Conservation (phyloP, 2,329 filamentous ascomycete genomes). For the Kalmusia sp. region DNA sequence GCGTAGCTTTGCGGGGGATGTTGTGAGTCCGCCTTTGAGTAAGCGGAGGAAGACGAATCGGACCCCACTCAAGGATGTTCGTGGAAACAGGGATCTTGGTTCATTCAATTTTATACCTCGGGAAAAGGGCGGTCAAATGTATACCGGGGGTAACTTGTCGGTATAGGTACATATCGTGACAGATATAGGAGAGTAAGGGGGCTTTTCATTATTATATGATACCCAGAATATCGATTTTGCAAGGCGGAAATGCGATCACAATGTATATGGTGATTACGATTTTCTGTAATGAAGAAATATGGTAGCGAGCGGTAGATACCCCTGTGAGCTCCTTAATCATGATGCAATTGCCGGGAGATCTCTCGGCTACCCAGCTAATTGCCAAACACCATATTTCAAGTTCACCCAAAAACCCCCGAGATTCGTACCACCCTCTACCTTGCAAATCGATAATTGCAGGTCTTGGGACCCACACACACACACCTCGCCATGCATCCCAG, state of each 20-base stretch:
- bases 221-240: neutral
- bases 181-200: neutral
- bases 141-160: conserved; percentile 22
- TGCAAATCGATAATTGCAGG: neutral
- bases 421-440: neutral
- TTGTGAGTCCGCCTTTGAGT: conserved; percentile 25
- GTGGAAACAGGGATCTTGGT: conserved; percentile 19
- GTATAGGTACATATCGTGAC: conserved; percentile 22
- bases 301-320: too few species aligned
- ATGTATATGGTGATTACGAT: too few species aligned
- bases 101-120: conserved; percentile 26
- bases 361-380: neutral
- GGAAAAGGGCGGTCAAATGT: conserved; percentile 23
- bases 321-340: too few species aligned
- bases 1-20: conserved; percentile 9
- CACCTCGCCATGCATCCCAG: neutral
- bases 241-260: too few species aligned
- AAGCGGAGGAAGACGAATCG: conserved; percentile 26
- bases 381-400: neutral
- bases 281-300: too few species aligned
- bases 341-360: neutral
- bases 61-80: conserved; percentile 18
- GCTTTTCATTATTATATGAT: conserved; percentile 4
- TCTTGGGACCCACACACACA: neutral
- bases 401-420: neutral